phyloP scores from a whole-genome alignment of 495 filamentous ascomycete species.

The Penicillium goetzii region DNA sequence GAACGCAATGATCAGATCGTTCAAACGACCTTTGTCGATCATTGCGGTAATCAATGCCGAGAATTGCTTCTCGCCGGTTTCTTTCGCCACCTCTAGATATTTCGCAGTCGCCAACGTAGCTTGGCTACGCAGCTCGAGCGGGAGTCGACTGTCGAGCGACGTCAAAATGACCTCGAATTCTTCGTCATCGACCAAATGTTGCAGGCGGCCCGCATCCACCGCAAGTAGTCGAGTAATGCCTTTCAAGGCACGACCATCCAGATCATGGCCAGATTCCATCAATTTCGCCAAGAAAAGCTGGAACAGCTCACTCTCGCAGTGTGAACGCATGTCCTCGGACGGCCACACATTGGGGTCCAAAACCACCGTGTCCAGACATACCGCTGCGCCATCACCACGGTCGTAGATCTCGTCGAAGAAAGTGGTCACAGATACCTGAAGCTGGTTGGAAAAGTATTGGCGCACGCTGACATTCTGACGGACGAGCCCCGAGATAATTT shows the following conservation, averaged over 20 bases:
- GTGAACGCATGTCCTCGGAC: conserved; percentile 49
- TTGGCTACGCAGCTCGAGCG: conserved; percentile 68
- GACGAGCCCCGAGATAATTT: conserved; percentile 63
- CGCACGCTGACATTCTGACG: conserved; percentile 59
- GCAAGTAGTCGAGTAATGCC: conserved; percentile 65
- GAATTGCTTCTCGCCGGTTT: conserved; percentile 66
- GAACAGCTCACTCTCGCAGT: conserved; percentile 64
- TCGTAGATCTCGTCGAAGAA: conserved; percentile 62
- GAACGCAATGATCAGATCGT: conserved; percentile 74
- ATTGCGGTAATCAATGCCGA: conserved; percentile 65
- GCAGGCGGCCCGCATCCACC: conserved; percentile 60
- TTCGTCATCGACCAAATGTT: conserved; percentile 72
- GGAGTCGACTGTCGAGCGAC: conserved; percentile 75
- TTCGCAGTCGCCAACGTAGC: conserved; percentile 77
- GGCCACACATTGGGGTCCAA: conserved; percentile 63
- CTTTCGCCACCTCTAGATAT: conserved; percentile 74
- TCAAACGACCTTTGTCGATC: conserved; percentile 54
- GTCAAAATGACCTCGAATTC: conserved; percentile 77
- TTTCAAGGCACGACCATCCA: conserved; percentile 62
- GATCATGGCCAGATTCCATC: conserved; percentile 62
- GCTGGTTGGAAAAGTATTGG: conserved; percentile 52
- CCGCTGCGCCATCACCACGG: conserved; percentile 63
- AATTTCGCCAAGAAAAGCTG: conserved; percentile 67
- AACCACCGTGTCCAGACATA: conserved; percentile 59
- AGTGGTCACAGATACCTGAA: conserved; percentile 54